Evolutionary conservation across 116 monocot genomes (phyloP).

Genomic region (Cymodocea nodosa): DNA sequence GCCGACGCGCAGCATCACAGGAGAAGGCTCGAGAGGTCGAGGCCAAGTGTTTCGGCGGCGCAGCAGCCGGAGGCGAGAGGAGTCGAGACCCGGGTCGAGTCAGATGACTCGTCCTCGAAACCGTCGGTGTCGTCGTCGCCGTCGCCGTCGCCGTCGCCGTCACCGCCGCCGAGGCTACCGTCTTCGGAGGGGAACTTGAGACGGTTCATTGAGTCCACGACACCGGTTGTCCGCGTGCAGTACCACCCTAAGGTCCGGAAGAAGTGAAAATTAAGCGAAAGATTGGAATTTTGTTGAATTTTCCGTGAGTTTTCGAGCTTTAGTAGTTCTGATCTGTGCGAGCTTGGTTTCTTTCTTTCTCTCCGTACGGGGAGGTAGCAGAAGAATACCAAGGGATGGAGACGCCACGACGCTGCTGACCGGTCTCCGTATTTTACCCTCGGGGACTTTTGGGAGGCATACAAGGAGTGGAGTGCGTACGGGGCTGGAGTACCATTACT

Average conservation of each 20-base stretch:
- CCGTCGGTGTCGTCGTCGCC: constrained; percentile 36
- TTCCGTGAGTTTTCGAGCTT: neutral
- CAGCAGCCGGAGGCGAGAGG: constrained; percentile 12
- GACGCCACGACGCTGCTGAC: constrained; percentile 22
- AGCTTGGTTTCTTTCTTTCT: neutral
- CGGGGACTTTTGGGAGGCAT: constrained; percentile 83
- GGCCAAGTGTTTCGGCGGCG: constrained; percentile 7
- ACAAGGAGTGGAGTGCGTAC: constrained; percentile 91
- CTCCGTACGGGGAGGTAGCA: constrained; percentile 8
- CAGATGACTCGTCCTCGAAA: constrained; percentile 53
- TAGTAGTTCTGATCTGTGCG: neutral
- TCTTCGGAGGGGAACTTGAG: constrained; percentile 49
- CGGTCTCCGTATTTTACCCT: constrained; percentile 43
- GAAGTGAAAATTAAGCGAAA: neutral
- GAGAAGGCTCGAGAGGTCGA: constrained; percentile 8
- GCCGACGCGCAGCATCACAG: constrained; percentile 1
- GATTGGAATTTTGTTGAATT: neutral
- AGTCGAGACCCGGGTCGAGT: constrained; percentile 36
- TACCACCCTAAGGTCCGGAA: constrained; percentile 39
- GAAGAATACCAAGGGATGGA: constrained; percentile 37
- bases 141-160: constrained; percentile 30
- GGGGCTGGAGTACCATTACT: constrained; percentile 85
- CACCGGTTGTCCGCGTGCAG: constrained; percentile 49
- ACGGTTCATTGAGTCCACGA: constrained; percentile 65
- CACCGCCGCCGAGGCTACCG: constrained; percentile 20